Evolutionary conservation across 352 stramenopile species (phyloP), one percentile per base, ranked within the genome.

Genomic region (Phytophthora fragariaefolia): DNA sequence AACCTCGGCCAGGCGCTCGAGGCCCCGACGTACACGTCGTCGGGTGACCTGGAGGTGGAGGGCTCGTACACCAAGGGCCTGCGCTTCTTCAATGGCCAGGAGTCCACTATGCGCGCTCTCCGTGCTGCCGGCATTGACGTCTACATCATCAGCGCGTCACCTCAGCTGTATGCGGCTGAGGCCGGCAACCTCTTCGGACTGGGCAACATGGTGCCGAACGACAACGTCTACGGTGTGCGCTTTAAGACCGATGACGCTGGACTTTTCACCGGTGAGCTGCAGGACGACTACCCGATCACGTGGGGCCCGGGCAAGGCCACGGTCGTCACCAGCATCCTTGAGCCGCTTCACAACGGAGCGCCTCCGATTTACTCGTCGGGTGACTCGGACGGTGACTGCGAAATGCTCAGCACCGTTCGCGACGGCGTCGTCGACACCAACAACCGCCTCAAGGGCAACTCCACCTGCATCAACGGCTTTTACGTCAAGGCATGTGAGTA

Each of bases 111-210:
- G 78, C 79, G 79, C 20, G 76, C 69, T n/a, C 65, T 87, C 27
- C 72, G 77, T 38, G 74, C 71, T 4, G 55, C 70, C 27, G 71
- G 61, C 42, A 63, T 74, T 9, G 77, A 85, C 28, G 78, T 90
- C 17, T 87, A 82, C 66, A 69, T 90, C 47, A 87, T 90, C 73
- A 87, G 78, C 36, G 81, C 81, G 40, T 87, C 81, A 17, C 81
- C 81, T n/a, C 55, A 87, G 57, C 66, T 83, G 4, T 88, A 76
- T 46, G 81, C 82, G 17, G 77, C 83, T 38, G 79, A 85, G 40
- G 79, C 80, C 0, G 74, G 59, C 9, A 61, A 54, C 13, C 58
- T 89, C 18, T 58, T 77, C 8, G 80, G 82, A 49, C 53, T 91
- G 20, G 81, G 76, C 40, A 83, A 80, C 72, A 61, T 78, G 57